Conservation (phyloP, 768 basidiomycete genomes). For the Rubroboletus satanas region DNA sequence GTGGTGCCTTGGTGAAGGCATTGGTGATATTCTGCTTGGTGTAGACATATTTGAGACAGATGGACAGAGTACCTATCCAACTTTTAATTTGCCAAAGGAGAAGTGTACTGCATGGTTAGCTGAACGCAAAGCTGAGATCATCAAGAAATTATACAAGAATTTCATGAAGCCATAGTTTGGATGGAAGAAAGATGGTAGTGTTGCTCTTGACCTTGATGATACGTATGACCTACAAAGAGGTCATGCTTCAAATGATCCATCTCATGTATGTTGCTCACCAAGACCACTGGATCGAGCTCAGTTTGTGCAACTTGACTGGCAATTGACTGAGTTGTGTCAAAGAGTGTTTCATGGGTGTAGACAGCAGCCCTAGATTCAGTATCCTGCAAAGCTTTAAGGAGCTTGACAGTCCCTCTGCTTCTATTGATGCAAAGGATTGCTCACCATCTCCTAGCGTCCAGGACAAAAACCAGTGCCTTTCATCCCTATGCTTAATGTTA, state of each 20-base stretch:
- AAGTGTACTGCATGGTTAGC: constrained; percentile 87
- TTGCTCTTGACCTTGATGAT: constrained; percentile 85
- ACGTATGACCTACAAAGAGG: constrained; percentile 99
- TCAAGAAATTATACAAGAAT: constrained; percentile 88
- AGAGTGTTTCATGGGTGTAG: constrained; percentile 90
- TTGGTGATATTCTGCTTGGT: too few relatives aligned
- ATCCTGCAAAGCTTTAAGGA: constrained; percentile 77
- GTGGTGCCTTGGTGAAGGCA: too few relatives aligned
- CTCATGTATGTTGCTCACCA: constrained; percentile 94
- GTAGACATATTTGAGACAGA: too few relatives aligned
- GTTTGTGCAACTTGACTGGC: constrained; percentile 88
- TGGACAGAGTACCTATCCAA: too few relatives aligned
- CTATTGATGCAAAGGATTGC: constrained; percentile 92
- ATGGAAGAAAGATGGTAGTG: constrained; percentile 86
- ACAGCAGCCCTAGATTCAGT: constrained; percentile 77
- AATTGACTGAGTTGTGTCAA: constrained; percentile 97
- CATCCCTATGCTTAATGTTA: constrained; percentile 91
- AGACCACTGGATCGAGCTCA: constrained; percentile 88
- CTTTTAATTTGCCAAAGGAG: constrained; percentile 94
- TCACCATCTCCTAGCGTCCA: constrained; percentile 91
- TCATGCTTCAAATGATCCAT: constrained; percentile 83
- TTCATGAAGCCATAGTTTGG: constrained; percentile 98
- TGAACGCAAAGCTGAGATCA: constrained; percentile 85
- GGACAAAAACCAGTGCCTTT: constrained; percentile 99
- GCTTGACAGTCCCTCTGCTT: constrained; percentile 76